A percentile compares a stretch with the other conserved stretches of the same genome.
These are phyloP conservation scores for Bothriochloa decipiens DNA, from an alignment of 176 grass and related monocot species.

Conservation along the genomic window DNA sequence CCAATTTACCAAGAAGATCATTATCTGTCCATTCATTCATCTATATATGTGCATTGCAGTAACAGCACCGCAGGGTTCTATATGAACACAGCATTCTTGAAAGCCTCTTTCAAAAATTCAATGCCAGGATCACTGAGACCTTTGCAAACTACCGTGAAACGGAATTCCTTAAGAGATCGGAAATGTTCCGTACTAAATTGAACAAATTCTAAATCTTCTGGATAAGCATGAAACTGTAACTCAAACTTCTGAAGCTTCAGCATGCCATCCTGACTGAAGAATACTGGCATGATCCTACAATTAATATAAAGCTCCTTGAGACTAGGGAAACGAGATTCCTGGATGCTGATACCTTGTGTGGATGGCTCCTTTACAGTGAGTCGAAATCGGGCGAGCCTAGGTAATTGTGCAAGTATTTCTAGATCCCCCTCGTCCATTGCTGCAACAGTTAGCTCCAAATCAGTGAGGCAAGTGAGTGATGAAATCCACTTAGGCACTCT, in stretches of 20 bases:
- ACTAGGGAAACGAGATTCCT: neutral
- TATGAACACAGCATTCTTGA: neutral
- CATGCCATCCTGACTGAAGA: neutral
- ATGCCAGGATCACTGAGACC: neutral
- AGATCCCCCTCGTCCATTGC: neutral
- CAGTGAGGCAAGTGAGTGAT: neutral
- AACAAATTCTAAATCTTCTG: neutral
- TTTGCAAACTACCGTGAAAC: too few species aligned
- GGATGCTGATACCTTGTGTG: neutral
- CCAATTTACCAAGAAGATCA: too few species aligned
- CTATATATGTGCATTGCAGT: neutral
- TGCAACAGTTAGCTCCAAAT: neutral
- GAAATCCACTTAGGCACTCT: neutral
- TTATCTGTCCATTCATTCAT: neutral
- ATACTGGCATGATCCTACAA: slow-evolving; percentile 5
- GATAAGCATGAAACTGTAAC: neutral
- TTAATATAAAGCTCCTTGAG: neutral
- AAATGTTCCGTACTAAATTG: neutral
- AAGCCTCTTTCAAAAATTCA: neutral
- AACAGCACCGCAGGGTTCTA: neutral
- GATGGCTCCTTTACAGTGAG: neutral
- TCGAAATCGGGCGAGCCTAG: neutral
- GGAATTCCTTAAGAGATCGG: neutral
- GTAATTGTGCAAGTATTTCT: neutral
- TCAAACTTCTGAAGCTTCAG: neutral